Conservation (phyloP, 148 eudicot species). For the Dysphania ambrosioides region DNA sequence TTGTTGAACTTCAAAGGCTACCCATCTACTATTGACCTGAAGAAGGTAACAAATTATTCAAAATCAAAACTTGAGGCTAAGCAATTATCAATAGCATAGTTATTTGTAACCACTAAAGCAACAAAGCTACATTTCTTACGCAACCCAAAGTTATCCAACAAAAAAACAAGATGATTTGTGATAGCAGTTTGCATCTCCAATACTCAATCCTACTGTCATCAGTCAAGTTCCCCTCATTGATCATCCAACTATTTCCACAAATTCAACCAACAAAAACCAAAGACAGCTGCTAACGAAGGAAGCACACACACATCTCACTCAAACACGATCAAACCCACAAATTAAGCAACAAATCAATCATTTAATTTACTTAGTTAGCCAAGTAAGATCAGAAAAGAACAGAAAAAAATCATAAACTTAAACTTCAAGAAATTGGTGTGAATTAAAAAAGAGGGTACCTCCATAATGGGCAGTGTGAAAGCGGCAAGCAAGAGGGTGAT, state of each 20-base stretch:
- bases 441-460: constrained; percentile 44
- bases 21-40: too few species aligned
- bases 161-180: too few species aligned
- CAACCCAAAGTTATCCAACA: too few species aligned
- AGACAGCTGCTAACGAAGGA: not conserved
- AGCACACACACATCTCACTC: not conserved
- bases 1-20: too few species aligned
- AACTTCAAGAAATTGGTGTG: not conserved
- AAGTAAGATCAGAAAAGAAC: too few species aligned
- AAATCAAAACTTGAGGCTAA: too few species aligned
- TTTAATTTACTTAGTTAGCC: too few species aligned
- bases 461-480: constrained; percentile 90
- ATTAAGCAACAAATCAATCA: not conserved
- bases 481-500: constrained; percentile 80
- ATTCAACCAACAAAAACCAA: not conserved
- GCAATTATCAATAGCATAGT: too few species aligned
- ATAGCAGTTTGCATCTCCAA: not conserved
- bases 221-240: not conserved
- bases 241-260: not conserved
- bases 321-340: not conserved
- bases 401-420: not conserved
- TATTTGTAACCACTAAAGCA: too few species aligned
- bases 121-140: too few species aligned
- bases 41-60: too few species aligned
- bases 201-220: not conserved